A percentile compares a stretch with the other conserved stretches of the same genome.
Conservation (phyloP, 2,329 filamentous ascomycete genomes). For the Furcasterigmium sp. region DNA sequence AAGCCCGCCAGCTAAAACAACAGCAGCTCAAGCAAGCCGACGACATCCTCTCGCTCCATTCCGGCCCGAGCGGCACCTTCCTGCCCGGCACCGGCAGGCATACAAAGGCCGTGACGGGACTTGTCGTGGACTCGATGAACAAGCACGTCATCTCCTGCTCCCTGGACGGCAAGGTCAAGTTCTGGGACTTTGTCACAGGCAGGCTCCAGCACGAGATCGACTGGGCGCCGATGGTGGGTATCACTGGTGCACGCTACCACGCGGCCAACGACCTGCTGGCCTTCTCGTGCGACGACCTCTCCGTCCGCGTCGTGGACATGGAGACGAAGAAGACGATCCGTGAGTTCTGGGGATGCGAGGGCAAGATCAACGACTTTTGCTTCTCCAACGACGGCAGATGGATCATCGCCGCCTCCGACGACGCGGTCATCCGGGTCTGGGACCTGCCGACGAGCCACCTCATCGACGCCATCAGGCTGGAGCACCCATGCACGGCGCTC, state of each 20-base stretch:
- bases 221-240: constrained; percentile 72
- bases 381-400: constrained; percentile 93
- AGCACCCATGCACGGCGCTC: constrained; percentile 73
- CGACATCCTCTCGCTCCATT: constrained; percentile 49
- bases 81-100: constrained; percentile 64
- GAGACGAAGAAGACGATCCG: constrained; percentile 86
- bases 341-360: constrained; percentile 81
- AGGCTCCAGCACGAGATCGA: constrained; percentile 74
- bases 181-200: constrained; percentile 93
- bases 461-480: constrained; percentile 83
- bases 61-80: constrained; percentile 36
- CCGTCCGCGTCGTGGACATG: constrained; percentile 83
- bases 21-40: constrained; percentile 56
- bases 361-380: constrained; percentile 70
- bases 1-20: constrained; percentile 70
- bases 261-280: constrained; percentile 79
- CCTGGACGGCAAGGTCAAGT: constrained; percentile 89
- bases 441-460: constrained; percentile 93
- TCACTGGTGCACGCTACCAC: constrained; percentile 76
- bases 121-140: constrained; percentile 87
- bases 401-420: constrained; percentile 83
- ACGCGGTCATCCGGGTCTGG: constrained; percentile 80
- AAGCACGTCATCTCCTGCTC: constrained; percentile 80
- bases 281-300: constrained; percentile 82
- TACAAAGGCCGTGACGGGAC: constrained; percentile 74